Conservation (phyloP, 345 rosid species). For the Populus alba region DNA sequence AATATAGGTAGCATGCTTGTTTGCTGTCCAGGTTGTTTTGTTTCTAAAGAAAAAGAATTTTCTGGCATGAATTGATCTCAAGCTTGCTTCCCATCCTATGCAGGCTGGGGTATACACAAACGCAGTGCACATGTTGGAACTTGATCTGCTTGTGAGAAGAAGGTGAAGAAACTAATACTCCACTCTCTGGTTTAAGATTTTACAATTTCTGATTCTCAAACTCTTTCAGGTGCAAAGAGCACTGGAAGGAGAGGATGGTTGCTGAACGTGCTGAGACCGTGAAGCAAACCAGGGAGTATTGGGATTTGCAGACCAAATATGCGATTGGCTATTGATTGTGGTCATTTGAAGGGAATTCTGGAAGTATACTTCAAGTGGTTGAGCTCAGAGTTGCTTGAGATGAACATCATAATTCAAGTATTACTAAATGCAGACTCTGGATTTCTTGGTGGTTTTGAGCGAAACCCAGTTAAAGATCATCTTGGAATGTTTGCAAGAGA, state of each 20-base stretch:
- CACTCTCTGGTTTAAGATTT: background rate
- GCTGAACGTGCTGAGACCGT: conserved; percentile 59
- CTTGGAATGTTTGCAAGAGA: no score
- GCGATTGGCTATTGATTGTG: conserved; percentile 52
- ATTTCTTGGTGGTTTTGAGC: background rate
- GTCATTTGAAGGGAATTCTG: background rate
- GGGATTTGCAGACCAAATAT: conserved; percentile 63
- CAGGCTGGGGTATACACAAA: conserved; percentile 75
- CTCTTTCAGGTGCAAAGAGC: conserved; percentile 58
- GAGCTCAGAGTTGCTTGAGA: background rate
- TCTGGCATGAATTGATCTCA: background rate
- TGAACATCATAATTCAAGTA: background rate
- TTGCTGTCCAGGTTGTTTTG: background rate
- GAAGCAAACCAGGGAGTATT: conserved; percentile 71
- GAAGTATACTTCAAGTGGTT: background rate
- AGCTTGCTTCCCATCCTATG: background rate
- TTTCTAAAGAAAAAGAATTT: background rate
- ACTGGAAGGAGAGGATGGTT: conserved; percentile 65
- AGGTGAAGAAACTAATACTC: conserved; percentile 37
- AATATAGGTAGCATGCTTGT: background rate
- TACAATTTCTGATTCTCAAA: background rate
- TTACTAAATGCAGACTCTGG: background rate
- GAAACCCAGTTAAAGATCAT: background rate
- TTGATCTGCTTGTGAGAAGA: conserved; percentile 62
- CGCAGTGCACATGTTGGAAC: conserved; percentile 72